These are phyloP conservation scores for Candida silvicultrix DNA, from an alignment of 805 yeast species.

Conservation along the genomic window DNA sequence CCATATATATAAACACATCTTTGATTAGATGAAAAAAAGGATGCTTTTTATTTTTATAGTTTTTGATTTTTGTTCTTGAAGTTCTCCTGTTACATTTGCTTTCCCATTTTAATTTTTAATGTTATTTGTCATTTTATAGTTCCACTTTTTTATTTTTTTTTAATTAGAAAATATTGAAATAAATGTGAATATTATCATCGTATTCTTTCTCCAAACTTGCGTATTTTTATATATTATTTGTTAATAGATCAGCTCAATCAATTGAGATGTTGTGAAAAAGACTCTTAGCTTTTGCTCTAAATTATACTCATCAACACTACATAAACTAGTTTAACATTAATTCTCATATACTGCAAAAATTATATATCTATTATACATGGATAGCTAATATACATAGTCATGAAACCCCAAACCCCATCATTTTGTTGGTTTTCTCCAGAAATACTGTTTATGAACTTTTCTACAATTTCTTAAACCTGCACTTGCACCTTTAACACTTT, in stretches of 20 bases:
- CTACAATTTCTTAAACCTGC: constrained; percentile 79
- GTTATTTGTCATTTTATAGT: neutral
- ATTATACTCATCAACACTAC: too few species aligned
- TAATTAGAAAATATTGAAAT: neutral
- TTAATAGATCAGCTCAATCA: neutral
- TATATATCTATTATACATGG: too few species aligned
- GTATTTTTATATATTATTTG: neutral
- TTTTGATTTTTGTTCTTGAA: neutral
- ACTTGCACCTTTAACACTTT: constrained; percentile 70
- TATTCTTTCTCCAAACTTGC: too few species aligned
- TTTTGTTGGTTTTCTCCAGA: constrained; percentile 38
- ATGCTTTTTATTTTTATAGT: too few species aligned
- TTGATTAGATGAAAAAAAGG: too few species aligned
- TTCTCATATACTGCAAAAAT: too few species aligned
- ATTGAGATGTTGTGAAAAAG: too few species aligned
- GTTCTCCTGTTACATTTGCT: neutral
- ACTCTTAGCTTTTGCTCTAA: too few species aligned
- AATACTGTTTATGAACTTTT: constrained; percentile 79
- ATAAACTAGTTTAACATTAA: too few species aligned
- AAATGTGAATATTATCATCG: neutral
- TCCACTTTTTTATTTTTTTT: too few species aligned
- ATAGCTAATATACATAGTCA: too few species aligned
- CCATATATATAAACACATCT: too few species aligned
- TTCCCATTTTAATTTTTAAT: neutral
- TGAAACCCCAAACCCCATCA: constrained; percentile 6